Conservation (phyloP, 805 yeast genomes). For the Yamadazyma scolyti region DNA sequence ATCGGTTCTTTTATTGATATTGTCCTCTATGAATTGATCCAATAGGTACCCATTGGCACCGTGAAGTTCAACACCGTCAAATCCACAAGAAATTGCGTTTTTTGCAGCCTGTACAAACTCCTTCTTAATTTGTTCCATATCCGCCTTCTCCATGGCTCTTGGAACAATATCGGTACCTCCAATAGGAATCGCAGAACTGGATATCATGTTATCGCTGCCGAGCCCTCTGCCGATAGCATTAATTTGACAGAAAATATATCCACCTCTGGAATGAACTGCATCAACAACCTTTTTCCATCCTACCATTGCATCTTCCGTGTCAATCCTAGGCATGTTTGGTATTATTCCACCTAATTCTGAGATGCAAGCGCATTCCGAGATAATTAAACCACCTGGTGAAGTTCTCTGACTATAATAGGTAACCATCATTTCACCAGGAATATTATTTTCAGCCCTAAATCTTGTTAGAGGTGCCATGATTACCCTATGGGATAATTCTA, state of each 20-base stretch:
- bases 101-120: constrained; percentile 15
- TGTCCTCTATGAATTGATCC: constrained; percentile 18
- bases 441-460: constrained; percentile 8
- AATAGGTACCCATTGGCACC: constrained; percentile 26
- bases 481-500: constrained; percentile 6
- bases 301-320: constrained; percentile 42
- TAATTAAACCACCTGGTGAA: constrained; percentile 26
- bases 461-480: constrained; percentile 12
- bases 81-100: constrained; percentile 20
- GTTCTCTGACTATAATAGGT: constrained; percentile 30
- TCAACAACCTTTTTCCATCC: constrained; percentile 48
- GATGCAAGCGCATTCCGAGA: constrained; percentile 31
- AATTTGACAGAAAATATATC: constrained; percentile 45
- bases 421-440: constrained; percentile 10
- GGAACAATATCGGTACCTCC: constrained; percentile 1
- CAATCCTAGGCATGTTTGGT: constrained; percentile 45
- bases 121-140: constrained; percentile 16
- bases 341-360: constrained; percentile 36
- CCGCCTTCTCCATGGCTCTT: constrained; percentile 10
- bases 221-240: constrained; percentile 49
- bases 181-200: constrained; percentile 8
- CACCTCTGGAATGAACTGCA: constrained; percentile 40
- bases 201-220: no score
- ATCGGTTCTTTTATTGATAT: constrained; percentile 21
- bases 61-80: constrained; percentile 24